Evolutionary conservation across 2,329 filamentous ascomycete genomes (phyloP).

Genomic region (Westerdykella sp.): DNA sequence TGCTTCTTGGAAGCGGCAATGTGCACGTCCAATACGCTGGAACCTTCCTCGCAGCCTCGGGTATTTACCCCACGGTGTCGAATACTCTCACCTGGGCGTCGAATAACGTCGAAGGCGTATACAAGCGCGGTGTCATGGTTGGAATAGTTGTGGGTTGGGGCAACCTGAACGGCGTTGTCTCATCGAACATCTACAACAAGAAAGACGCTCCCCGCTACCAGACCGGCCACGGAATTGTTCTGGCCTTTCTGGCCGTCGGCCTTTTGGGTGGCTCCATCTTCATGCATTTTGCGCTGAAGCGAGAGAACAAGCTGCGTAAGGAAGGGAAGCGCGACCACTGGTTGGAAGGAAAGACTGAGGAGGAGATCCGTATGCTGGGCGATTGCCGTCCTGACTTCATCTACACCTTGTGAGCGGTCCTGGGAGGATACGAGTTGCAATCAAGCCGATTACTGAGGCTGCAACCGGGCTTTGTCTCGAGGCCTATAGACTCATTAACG

Average conservation of each 20-base stretch:
- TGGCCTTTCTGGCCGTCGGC: conserved; percentile 66
- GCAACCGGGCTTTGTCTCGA: too few relatives aligned
- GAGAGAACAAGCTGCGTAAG: conserved; percentile 63
- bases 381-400: conserved; percentile 64
- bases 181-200: conserved; percentile 67
- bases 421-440: too few relatives aligned
- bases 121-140: conserved; percentile 82
- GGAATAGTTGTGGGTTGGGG: conserved; percentile 88
- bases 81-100: conserved; percentile 84
- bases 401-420: conserved; percentile 52
- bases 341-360: conserved; percentile 57
- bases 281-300: conserved; percentile 56
- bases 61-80: conserved; percentile 81
- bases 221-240: conserved; percentile 67
- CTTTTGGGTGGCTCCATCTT: conserved; percentile 64
- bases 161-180: conserved; percentile 83
- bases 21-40: conserved; percentile 73
- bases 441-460: too few relatives aligned
- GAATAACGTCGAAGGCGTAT: conserved; percentile 89
- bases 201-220: conserved; percentile 59
- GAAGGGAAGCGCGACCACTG: conserved; percentile 61
- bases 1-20: conserved; percentile 63
- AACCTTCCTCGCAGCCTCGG: conserved; percentile 75
- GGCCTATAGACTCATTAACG: too few relatives aligned
- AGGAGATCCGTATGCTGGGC: conserved; percentile 61